Evolutionary conservation across 768 basidiomycete species (phyloP).

Genomic region (Boletus tomentosulus): DNA sequence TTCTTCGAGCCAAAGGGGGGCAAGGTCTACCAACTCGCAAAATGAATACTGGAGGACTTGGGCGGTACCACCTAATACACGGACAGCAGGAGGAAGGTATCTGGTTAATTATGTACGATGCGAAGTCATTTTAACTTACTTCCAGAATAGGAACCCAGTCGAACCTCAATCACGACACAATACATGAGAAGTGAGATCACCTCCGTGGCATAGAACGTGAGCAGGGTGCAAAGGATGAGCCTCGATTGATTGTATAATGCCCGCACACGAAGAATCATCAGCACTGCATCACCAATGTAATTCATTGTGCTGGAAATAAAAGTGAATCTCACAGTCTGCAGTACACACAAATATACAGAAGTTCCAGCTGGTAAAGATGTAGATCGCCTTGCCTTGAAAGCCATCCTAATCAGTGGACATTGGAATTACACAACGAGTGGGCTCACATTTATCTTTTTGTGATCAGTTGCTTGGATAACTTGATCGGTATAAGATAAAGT

Average conservation of each 20-base stretch:
- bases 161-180: background rate
- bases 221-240: background rate
- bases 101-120: background rate
- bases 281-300: background rate
- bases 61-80: background rate
- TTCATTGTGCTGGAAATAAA: too few species aligned
- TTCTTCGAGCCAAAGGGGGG: too few species aligned
- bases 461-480: background rate
- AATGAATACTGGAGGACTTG: background rate
- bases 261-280: slow-evolving; percentile 2
- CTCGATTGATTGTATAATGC: background rate
- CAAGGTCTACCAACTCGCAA: background rate
- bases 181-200: background rate
- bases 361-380: background rate
- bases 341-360: background rate
- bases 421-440: background rate
- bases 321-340: background rate
- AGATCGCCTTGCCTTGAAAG: background rate
- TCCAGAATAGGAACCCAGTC: background rate
- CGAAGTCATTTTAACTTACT: background rate
- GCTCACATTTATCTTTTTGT: background rate
- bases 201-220: background rate
- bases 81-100: too few species aligned
- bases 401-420: background rate
- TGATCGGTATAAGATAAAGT: background rate